phyloP scores from a whole-genome alignment of 1,284 basidiomycete species.

The Rhodotorula sp. region DNA sequence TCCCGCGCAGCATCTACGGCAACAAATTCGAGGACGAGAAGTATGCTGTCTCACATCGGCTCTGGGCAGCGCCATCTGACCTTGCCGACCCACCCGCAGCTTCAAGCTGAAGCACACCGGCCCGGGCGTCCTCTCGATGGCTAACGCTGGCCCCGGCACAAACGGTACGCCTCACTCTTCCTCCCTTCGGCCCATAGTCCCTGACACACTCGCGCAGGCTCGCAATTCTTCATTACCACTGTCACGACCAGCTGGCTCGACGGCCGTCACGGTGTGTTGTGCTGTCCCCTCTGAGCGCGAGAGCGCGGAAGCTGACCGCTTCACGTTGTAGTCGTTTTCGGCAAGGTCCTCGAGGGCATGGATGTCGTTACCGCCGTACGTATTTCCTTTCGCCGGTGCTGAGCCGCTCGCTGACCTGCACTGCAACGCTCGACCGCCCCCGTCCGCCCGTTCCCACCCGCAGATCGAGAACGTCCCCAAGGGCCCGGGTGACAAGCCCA shows the following conservation, averaged over 20 bases:
- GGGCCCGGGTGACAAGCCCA: slow-evolving; percentile 67
- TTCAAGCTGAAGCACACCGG: slow-evolving; percentile 85
- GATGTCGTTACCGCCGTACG: slow-evolving; percentile 78
- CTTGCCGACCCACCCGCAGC: slow-evolving; percentile 8
- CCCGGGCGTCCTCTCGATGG: slow-evolving; percentile 83
- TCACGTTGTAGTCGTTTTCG: slow-evolving; percentile 84
- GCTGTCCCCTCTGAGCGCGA: too few species aligned
- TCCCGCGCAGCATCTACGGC: slow-evolving; percentile 47
- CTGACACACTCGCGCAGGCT: slow-evolving; percentile 53
- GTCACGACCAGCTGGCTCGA: slow-evolving; percentile 60
- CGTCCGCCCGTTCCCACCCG: too few species aligned
- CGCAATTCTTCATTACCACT: slow-evolving; percentile 74
- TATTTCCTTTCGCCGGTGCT: slow-evolving; percentile 42
- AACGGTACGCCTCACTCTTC: too few species aligned
- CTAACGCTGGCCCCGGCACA: too few species aligned
- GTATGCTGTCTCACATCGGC: slow-evolving; percentile 52
- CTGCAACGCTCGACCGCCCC: too few species aligned
- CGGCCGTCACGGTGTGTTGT: slow-evolving; percentile 38
- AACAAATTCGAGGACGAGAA: slow-evolving; percentile 46
- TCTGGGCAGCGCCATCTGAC: too few species aligned
- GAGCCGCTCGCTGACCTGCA: too few species aligned
- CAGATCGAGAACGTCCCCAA: slow-evolving; percentile 66
- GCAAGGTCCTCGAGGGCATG: slow-evolving; percentile 86
- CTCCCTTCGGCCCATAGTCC: too few species aligned
- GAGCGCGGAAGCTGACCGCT: too few species aligned